A percentile compares a stretch with the other conserved stretches of the same genome.
Conservation (phyloP, 1,284 basidiomycete genomes). For the Rhodotorula sp. region DNA sequence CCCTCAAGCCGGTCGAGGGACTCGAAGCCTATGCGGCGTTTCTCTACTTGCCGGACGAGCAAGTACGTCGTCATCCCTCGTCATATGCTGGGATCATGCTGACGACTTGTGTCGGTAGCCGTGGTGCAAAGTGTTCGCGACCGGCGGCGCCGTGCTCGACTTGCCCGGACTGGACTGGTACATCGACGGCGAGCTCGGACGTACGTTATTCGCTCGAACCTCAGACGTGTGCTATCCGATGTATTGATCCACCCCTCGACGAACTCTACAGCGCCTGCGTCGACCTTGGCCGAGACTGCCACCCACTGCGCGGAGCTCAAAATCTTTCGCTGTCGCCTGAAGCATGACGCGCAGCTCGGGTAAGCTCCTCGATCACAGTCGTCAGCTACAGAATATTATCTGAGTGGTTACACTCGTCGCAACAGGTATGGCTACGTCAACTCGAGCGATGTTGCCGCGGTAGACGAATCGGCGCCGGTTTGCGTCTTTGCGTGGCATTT, state of each 20-base stretch:
- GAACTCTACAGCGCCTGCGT: neutral
- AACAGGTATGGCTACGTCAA: constrained; percentile 1
- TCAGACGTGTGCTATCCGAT: neutral
- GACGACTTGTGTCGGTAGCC: neutral
- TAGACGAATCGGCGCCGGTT: neutral
- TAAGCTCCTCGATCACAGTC: neutral
- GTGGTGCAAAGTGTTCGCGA: constrained; percentile 22
- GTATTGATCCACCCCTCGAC: neutral
- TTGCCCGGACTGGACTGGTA: neutral
- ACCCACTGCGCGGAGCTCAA: neutral
- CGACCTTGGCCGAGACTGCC: neutral
- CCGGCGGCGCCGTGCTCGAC: constrained; percentile 10
- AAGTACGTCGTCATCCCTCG: neutral
- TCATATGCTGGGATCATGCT: neutral
- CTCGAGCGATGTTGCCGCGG: neutral
- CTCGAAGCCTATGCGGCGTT: constrained; percentile 16
- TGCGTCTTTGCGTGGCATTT: neutral
- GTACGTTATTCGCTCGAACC: neutral
- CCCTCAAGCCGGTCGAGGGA: neutral
- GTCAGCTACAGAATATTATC: neutral
- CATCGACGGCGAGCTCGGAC: constrained; percentile 6
- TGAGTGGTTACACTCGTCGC: no score
- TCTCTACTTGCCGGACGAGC: neutral
- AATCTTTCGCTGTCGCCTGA: neutral
- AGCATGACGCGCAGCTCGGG: neutral